Evolutionary conservation across 1,284 basidiomycete species (phyloP), one percentile per base, ranked within the genome.

Genomic region (Fomitopsis schrenkii): DNA sequence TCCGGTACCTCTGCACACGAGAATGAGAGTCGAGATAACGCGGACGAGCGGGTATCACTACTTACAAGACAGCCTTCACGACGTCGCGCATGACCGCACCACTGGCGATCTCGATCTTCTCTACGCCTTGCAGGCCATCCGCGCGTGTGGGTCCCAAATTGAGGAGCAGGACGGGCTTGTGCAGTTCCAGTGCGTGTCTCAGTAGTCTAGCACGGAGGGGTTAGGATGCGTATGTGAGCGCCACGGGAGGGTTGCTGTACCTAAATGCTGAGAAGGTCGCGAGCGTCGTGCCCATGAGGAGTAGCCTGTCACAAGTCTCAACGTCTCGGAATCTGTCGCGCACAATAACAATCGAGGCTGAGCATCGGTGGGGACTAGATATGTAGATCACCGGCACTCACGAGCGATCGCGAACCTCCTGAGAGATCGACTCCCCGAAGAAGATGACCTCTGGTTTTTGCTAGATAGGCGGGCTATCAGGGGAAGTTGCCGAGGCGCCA

Each of bases 181-280:
- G 78, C 12, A 85, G 77, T 60, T 93, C 85, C 10, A 90, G 71
- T 1, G 95, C 93, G 66, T 87, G 88, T 72, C 90, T 94, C 56
- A 96, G 78, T n/a, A 97, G 76, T 65, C 91, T 90, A 38, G 19
- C 3, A 3, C n/a, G 30, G 46, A 15, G 12, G 26, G 38, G 17
- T 30, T 19, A 28, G 5, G 38, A 14, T 19, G 30, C 41, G 15
- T n/a, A 64, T 38, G 57, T 12, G 28, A 28, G 36, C 35, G 26
- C 26, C 7, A 30, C 2, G 41, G 41, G 22, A n/a, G 7, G 33
- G 17, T 2, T 5, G 35, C 15, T 19, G 50, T 41, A 33, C 90
- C 94, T 81, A 75, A 90, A 97, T 1, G 94, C 94, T 8, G 93
- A 95, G 74, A 92, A 97, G 0, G 95, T 97, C 1, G 95, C 94